Conservation (phyloP, 2,329 filamentous ascomycete genomes). For the Diplodia mutila region DNA sequence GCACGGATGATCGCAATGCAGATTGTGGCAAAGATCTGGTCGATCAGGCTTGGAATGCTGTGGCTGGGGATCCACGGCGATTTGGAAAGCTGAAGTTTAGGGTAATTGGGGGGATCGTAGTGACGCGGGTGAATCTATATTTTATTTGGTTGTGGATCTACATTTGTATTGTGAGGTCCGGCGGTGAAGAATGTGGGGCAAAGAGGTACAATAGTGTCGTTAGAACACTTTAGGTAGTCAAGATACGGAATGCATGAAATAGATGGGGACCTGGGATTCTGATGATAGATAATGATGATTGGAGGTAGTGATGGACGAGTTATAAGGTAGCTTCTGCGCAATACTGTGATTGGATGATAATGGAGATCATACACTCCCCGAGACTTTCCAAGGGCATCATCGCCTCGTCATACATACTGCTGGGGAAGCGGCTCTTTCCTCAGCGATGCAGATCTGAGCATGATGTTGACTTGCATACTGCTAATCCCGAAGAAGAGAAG, state of each 20-base stretch:
- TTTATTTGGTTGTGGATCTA: not conserved
- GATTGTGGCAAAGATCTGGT: not conserved
- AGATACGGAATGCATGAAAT: not conserved
- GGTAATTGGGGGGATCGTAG: not conserved
- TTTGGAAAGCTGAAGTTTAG: not conserved
- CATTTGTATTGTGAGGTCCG: not conserved
- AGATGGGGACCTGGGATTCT: not conserved
- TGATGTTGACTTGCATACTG: not conserved
- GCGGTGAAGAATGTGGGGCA: not conserved
- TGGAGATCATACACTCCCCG: not conserved
- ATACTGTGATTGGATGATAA: not conserved
- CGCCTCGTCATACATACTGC: not conserved
- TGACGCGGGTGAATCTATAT: not conserved
- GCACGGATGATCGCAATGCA: not conserved
- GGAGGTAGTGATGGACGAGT: not conserved
- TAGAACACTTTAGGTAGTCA: not conserved
- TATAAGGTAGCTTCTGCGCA: too few relatives aligned
- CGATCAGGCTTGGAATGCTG: not conserved
- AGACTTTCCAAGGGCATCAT: not conserved
- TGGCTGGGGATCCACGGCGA: not conserved
- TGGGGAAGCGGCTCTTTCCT: conserved; percentile 4
- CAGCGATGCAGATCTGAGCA: not conserved
- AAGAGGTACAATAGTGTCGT: not conserved
- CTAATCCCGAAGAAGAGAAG: not conserved
- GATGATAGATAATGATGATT: not conserved